Conservation (phyloP, 2,329 filamentous ascomycete species). For the Colletotrichum musicola region DNA sequence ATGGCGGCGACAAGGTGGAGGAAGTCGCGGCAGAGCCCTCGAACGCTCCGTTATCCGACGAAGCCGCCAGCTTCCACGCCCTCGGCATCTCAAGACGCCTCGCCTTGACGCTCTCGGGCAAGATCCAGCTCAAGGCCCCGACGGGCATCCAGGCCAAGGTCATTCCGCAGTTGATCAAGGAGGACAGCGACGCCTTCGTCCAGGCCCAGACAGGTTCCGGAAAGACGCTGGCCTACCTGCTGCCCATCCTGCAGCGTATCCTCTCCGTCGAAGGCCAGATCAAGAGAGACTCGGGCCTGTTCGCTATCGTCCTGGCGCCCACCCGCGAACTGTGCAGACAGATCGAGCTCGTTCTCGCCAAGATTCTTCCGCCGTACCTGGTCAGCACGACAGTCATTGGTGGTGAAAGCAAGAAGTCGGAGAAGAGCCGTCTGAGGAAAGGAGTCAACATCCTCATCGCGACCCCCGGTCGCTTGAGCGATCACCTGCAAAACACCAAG, state of each 20-base stretch:
- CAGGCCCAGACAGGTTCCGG: constrained; percentile 98
- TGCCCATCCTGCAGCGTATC: constrained; percentile 92
- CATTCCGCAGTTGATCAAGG: constrained; percentile 82
- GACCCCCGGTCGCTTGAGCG: constrained; percentile 89
- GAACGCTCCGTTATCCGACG: constrained; percentile 89
- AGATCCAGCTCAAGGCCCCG: constrained; percentile 89
- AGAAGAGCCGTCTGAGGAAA: constrained; percentile 94
- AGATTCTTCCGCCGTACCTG: constrained; percentile 90
- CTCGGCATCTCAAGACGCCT: constrained; percentile 85
- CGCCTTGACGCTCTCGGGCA: constrained; percentile 84
- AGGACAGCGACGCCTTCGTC: constrained; percentile 91
- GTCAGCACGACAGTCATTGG: constrained; percentile 87
- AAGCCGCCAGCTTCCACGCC: constrained; percentile 86
- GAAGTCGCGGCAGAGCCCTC: constrained; percentile 77
- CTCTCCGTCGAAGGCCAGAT: constrained; percentile 80
- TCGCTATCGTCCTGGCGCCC: constrained; percentile 93
- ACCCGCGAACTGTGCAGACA: constrained; percentile 96
- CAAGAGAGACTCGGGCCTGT: constrained; percentile 87
- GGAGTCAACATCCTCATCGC: constrained; percentile 96
- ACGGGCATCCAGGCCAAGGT: constrained; percentile 95
- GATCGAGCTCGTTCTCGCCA: constrained; percentile 88
- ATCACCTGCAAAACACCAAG: constrained; percentile 94
- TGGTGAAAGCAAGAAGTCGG: constrained; percentile 79
- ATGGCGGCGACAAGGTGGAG: constrained; percentile 54
- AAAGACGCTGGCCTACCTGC: constrained; percentile 95